A percentile compares a stretch with the other conserved stretches of the same genome.
Conservation (phyloP, 2,329 filamentous ascomycete genomes). For the Ophiostoma quercus region DNA sequence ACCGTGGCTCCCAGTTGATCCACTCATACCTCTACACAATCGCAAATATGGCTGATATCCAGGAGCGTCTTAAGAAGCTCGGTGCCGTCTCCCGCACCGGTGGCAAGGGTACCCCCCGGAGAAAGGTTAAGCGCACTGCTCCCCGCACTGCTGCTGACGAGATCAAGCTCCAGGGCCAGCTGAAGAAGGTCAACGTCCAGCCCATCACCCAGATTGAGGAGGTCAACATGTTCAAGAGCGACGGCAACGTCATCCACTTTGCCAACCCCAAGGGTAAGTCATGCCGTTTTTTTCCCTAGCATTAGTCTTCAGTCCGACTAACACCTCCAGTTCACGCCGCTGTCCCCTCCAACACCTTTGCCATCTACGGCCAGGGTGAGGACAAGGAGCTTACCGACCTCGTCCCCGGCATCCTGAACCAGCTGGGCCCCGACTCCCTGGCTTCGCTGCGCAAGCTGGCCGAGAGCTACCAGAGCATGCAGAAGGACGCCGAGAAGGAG, state of each 20-base stretch:
- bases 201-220: slow-evolving; percentile 99
- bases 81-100: slow-evolving; percentile 57
- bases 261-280: slow-evolving; percentile 86
- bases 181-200: slow-evolving; percentile 99
- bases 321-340: slow-evolving; percentile 78
- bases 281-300: background rate
- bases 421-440: slow-evolving; percentile 96
- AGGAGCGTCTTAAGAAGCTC: slow-evolving; percentile 58
- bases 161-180: slow-evolving; percentile 96
- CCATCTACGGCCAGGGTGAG: slow-evolving; percentile 97
- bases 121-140: slow-evolving; percentile 98
- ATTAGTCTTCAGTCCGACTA: background rate
- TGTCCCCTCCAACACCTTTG: slow-evolving; percentile 97
- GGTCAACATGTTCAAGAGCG: slow-evolving; percentile 99
- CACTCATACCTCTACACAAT: slow-evolving; percentile 7
- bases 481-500: slow-evolving; percentile 76
- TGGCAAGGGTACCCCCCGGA: slow-evolving; percentile 96
- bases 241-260: slow-evolving; percentile 99
- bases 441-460: slow-evolving; percentile 96
- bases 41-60: slow-evolving; percentile 48
- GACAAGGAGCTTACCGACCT: slow-evolving; percentile 99
- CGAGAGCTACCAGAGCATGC: slow-evolving; percentile 98
- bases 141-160: slow-evolving; percentile 90
- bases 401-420: slow-evolving; percentile 98
- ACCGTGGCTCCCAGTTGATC: slow-evolving; percentile 25